A percentile compares a stretch with the other conserved stretches of the same genome.
phyloP scores from a whole-genome alignment of 176 grass and related monocot genomes.

The Avena insularis region DNA sequence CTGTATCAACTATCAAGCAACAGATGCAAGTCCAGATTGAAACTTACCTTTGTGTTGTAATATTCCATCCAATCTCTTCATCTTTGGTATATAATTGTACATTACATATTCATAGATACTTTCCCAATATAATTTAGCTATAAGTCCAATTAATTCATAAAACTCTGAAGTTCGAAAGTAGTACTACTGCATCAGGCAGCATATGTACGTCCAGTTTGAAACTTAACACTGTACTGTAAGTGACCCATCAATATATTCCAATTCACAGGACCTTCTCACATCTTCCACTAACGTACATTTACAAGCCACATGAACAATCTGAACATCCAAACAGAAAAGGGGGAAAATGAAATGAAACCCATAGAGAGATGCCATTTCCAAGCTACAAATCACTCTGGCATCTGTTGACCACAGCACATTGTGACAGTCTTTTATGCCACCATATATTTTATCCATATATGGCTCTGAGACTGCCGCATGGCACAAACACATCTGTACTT shows the following conservation, averaged over 20 bases:
- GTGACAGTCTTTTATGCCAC: conserved; percentile 39
- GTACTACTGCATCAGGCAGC: background rate
- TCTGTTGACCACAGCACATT: conserved; percentile 44
- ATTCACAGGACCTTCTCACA: background rate
- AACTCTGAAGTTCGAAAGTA: no score
- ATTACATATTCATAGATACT: no score
- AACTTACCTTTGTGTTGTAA: background rate
- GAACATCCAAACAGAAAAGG: background rate
- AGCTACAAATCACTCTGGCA: conserved; percentile 50
- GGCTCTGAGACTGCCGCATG: conserved; percentile 41
- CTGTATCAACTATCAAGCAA: background rate
- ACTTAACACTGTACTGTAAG: background rate
- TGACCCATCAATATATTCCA: conserved; percentile 30
- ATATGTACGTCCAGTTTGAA: background rate
- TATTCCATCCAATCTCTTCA: no score
- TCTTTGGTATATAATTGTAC: no score
- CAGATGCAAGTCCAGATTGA: background rate
- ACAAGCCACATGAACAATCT: conserved; percentile 38
- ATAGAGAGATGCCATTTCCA: conserved; percentile 39
- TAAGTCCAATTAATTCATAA: no score
- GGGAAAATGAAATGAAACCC: background rate
- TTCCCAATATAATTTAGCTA: no score
- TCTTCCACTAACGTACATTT: conserved; percentile 39
- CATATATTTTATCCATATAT: conserved; percentile 21
- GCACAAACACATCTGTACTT: conserved; percentile 34